These are phyloP conservation scores for Psophocarpus tetragonolobus DNA, from an alignment of 306 rosid species.

Conservation along the genomic window DNA sequence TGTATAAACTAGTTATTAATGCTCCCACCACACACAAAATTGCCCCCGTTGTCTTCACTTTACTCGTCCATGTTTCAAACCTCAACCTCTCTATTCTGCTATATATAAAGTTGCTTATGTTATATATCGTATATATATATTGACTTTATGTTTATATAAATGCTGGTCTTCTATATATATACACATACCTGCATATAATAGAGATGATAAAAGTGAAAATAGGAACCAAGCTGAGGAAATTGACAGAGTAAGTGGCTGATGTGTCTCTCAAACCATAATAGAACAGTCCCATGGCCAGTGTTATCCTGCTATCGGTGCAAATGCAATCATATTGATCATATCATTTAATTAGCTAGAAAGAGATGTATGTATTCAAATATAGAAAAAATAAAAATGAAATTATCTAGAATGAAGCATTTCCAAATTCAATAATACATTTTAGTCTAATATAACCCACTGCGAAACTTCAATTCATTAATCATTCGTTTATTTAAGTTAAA, in stretches of 20 bases:
- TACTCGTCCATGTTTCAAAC: constrained; percentile 37
- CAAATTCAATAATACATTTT: background rate
- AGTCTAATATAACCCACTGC: too few species aligned
- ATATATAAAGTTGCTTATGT: background rate
- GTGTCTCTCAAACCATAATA: constrained; percentile 75
- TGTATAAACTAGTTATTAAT: constrained; percentile 46
- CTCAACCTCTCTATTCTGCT: constrained; percentile 53
- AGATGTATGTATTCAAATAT: too few species aligned
- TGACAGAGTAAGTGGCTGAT: constrained; percentile 62
- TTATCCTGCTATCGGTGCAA: constrained; percentile 47
- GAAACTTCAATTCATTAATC: too few species aligned
- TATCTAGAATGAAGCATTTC: background rate
- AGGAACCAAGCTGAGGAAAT: constrained; percentile 68
- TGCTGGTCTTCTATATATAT: background rate
- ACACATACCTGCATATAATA: constrained; percentile 42
- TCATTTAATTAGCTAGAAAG: background rate
- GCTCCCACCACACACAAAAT: constrained; percentile 63
- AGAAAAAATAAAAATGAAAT: too few species aligned
- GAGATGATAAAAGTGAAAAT: constrained; percentile 58
- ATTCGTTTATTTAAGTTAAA: too few species aligned
- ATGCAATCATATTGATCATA: background rate
- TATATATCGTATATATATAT: background rate
- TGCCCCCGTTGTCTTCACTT: constrained; percentile 51
- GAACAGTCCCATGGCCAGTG: constrained; percentile 51
- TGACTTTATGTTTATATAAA: background rate